Base-by-base conservation (phyloP, 371 early-diverging fungal genomes). In the Mucor ambiguus region DNA sequence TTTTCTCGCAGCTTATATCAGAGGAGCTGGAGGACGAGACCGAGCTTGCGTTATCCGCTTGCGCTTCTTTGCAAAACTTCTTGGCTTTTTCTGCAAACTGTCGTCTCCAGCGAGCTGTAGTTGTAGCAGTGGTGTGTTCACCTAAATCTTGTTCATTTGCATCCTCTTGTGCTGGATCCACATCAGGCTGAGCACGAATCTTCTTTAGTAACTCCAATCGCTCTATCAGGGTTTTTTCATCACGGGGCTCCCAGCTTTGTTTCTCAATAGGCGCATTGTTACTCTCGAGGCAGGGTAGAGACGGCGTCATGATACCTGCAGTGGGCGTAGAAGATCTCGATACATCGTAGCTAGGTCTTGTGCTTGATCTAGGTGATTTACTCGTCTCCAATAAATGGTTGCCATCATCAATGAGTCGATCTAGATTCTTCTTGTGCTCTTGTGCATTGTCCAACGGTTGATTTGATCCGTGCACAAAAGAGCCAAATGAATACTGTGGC, bases 401-500 rank as follows among this genome's bases (percentile, higher is more conserved):
- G 12, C 56, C 60, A 33, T 58, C 61, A 10, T 69, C 64, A 9
- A 69, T 60, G 3, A 72, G 18, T 3, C 58, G 64, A 58, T 72
- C 72, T 2, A 72, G 29, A 6, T 72, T 58, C 30, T 63, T 64
- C 10, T 44, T 52, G 30, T 70, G 70, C 2, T 41, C 57, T 38
- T 61, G 20, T 20, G 54, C 49, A 2, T 64, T 41, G 38, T 57
- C 58, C 7, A 56, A 41, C 38, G 48, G 52, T n/a, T 61, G 43
- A 28, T 22, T 64, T 8, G 48, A 22, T 4, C 58, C 61, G 35
- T 72, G 68, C 12, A 68, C 44, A 29, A 68, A 72, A 3, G 72
- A 49, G 0, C 56, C 61, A 68, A 72, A 72, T 7, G 72, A 64
- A 22, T 72, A 72, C n/a, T 72, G 68, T 26, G 72, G 68, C 14